phyloP scores from a whole-genome alignment of 2,329 filamentous ascomycete species.

The Paramyrothecium sp. region DNA sequence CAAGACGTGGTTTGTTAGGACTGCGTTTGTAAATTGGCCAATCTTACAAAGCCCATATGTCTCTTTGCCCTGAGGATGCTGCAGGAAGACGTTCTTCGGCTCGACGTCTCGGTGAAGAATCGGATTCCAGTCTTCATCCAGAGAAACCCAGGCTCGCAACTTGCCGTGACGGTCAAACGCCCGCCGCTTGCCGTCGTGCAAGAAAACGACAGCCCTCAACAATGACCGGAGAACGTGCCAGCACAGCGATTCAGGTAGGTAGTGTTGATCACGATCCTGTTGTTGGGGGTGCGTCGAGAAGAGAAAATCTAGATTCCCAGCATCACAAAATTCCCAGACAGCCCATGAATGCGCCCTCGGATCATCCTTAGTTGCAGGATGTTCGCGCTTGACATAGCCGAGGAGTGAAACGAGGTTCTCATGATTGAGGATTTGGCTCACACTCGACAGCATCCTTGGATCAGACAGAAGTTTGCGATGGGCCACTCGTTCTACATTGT shows the following conservation, averaged over 20 bases:
- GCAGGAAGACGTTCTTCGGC: conserved; percentile 49
- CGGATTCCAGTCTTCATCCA: conserved; percentile 46
- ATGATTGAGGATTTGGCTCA: conserved; percentile 43
- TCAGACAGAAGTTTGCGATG: conserved; percentile 20
- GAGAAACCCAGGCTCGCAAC: conserved; percentile 10
- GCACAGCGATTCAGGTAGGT: conserved; percentile 50
- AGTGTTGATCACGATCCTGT: conserved; percentile 17
- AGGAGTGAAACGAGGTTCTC: conserved; percentile 46
- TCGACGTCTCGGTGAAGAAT: conserved; percentile 48
- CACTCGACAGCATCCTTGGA: conserved; percentile 23
- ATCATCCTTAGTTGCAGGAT: conserved; percentile 9
- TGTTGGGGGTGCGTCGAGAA: conserved; percentile 25
- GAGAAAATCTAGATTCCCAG: conserved; percentile 44
- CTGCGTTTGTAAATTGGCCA: conserved; percentile 42
- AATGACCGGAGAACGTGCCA: conserved; percentile 54
- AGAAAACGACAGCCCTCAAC: conserved; percentile 46
- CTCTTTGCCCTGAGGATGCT: conserved; percentile 44
- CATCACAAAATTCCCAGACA: conserved; percentile 53
- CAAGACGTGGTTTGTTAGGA: conserved; percentile 25
- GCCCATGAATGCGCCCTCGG: conserved; percentile 28
- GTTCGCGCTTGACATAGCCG: conserved; percentile 29
- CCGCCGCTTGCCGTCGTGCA: conserved; percentile 46
- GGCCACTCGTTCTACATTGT: conserved; percentile 17
- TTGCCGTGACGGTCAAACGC: conserved; percentile 7
- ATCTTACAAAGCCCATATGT: conserved; percentile 55